Evolutionary conservation across 306 rosid species (phyloP).

Genomic region (Rubus parviflorus): DNA sequence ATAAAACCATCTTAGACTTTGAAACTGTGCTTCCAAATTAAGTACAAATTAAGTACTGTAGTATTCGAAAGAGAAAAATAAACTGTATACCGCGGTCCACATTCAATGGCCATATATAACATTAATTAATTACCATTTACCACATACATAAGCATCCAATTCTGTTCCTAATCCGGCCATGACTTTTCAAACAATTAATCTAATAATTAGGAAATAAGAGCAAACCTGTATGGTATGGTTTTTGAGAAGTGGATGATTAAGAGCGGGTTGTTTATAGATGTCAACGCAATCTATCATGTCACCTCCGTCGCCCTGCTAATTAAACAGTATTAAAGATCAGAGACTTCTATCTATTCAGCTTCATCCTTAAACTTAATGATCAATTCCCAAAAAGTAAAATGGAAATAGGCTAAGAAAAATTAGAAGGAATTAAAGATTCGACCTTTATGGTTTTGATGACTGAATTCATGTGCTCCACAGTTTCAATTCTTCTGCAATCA

Average conservation of each 20-base stretch:
- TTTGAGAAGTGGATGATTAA: conserved; percentile 30
- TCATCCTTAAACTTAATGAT: not conserved
- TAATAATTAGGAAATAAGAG: not conserved
- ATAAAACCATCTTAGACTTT: not conserved
- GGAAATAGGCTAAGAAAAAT: not conserved
- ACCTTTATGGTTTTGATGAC: conserved; percentile 11
- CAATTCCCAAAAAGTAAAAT: not conserved
- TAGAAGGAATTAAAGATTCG: too few species aligned
- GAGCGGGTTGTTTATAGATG: conserved; percentile 29
- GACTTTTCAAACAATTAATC: not conserved
- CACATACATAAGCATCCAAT: not conserved
- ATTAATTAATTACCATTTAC: too few species aligned
- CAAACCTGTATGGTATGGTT: conserved; percentile 28
- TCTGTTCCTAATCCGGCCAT: not conserved
- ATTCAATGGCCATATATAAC: not conserved
- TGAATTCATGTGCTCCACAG: not conserved
- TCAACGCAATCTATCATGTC: conserved; percentile 28
- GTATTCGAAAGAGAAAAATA: not conserved
- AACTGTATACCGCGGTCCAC: not conserved
- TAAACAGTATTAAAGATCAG: not conserved
- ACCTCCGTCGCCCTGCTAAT: conserved; percentile 19
- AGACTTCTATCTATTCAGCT: not conserved
- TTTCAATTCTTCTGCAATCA: not conserved
- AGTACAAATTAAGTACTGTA: not conserved
- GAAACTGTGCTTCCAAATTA: not conserved